Evolutionary conservation across 305 asterid genomes (phyloP), one percentile per base, ranked within the genome.

Genomic region (Fraxinus floribunda): DNA sequence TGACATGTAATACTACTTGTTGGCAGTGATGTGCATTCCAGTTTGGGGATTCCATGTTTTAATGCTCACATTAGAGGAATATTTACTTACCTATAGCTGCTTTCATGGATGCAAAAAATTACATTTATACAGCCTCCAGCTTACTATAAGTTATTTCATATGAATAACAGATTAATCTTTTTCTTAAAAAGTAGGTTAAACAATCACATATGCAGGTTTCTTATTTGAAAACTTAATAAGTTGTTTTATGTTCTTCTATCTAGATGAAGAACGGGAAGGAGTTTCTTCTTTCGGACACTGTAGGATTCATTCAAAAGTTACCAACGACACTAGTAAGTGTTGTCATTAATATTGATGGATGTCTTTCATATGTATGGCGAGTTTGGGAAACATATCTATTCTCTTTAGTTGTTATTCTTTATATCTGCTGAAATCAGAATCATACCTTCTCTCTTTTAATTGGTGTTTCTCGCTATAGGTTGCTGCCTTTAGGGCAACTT

Each of bases 401-500:
- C 66, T 52, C 3, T 52, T 57, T 72, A 15, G 38, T 76, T 82
- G 84, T 30, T 29, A 30, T 73, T 22, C 41, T 68, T 35, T 57
- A 10, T 78, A 35, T 83, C 77, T 41, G 70, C 11, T 78, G 70
- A 60, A 49, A 32, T 52, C 39, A 71, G 57, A 82, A 83, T 80
- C 64, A 22, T 15, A 16, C 62, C 76, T 39, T 77, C 36, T 73
- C 36, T 35, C 62, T 24, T 73, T 84, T 80, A 77, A 73, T 81
- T 52, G 70, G 78, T 81, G 82, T 68, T 85, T 85, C 81, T 87
- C 75, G 44, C 78, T 77, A 68, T 85, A 95, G 98, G 91, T 95
- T 76, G 99, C 99, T 88, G 99, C 99, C 76, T 95, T 95, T 85
- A 89, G 99, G 89, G 99, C 99, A 82, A 95, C 99, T 39, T 89